These are phyloP conservation scores for Coemansia sp. DNA, from an alignment of 192 early-diverging fungal genomes.

Conservation along the genomic window DNA sequence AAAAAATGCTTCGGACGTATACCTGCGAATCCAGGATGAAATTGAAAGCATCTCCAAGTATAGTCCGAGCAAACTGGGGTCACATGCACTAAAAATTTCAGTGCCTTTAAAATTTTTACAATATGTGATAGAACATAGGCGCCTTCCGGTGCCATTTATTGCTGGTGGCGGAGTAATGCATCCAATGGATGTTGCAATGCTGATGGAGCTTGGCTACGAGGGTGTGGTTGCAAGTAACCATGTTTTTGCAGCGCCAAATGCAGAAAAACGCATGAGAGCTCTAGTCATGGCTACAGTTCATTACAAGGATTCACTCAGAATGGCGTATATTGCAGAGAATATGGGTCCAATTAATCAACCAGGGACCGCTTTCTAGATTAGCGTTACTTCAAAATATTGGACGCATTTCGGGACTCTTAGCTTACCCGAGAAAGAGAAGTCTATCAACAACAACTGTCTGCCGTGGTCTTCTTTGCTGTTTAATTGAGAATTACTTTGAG, in stretches of 20 bases:
- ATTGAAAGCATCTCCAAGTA: not conserved
- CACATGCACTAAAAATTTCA: too few species aligned
- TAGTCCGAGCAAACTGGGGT: not conserved
- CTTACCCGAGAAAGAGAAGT: too few species aligned
- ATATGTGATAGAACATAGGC: conserved; percentile 2
- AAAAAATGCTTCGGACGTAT: not conserved
- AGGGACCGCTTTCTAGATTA: too few species aligned
- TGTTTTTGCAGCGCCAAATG: conserved; percentile 86
- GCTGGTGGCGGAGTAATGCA: conserved; percentile 92
- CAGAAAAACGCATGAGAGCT: conserved; percentile 81
- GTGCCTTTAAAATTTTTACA: not conserved
- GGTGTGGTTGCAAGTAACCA: conserved; percentile 91
- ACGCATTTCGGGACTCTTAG: too few species aligned
- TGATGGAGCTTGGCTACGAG: conserved; percentile 95
- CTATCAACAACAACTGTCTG: too few species aligned
- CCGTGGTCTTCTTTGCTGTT: too few species aligned
- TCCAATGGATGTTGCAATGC: conserved; percentile 92
- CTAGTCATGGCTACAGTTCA: conserved; percentile 80
- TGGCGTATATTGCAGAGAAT: not conserved
- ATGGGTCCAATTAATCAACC: not conserved
- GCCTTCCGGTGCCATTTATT: conserved; percentile 96
- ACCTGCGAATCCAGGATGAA: not conserved
- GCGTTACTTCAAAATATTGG: too few species aligned
- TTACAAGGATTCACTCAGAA: not conserved
- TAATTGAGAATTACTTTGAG: too few species aligned